phyloP scores from a whole-genome alignment of 2,329 filamentous ascomycete species.

The Aureobasidium sp. region DNA sequence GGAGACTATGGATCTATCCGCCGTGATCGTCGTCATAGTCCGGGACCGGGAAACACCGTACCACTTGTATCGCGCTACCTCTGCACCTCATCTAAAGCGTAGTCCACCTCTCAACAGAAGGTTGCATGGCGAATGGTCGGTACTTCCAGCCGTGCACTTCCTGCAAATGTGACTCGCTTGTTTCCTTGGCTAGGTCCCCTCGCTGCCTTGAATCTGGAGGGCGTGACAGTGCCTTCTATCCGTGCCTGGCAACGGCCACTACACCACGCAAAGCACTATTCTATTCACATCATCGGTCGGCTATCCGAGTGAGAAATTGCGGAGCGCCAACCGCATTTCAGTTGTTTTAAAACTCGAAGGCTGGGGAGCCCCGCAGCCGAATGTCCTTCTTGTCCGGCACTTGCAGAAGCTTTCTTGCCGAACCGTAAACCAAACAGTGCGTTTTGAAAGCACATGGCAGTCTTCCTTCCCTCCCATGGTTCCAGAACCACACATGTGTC shows the following conservation, averaged over 20 bases:
- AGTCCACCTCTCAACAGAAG: conserved; percentile 10
- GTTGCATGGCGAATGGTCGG: neutral
- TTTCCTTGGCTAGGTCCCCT: neutral
- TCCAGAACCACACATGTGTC: conserved; percentile 1
- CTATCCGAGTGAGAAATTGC: conserved; percentile 1
- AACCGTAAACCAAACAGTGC: conserved; percentile 1
- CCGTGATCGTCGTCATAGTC: conserved; percentile 13
- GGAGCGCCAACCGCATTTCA: conserved; percentile 11
- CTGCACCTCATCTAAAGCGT: conserved; percentile 13
- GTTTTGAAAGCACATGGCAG: neutral
- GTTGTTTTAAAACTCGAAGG: neutral
- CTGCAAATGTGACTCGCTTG: conserved; percentile 3
- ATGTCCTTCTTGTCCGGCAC: conserved; percentile 5
- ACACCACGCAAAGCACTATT: conserved; percentile 3
- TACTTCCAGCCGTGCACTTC: conserved; percentile 3
- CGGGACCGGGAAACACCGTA: neutral
- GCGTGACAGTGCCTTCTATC: conserved; percentile 7
- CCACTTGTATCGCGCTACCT: conserved; percentile 3
- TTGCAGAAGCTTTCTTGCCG: conserved; percentile 13
- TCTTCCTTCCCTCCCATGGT: neutral
- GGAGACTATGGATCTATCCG: conserved; percentile 17
- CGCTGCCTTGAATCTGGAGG: neutral
- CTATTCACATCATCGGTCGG: neutral
- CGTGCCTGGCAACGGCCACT: conserved; percentile 4
- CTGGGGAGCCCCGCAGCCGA: conserved; percentile 7